Conservation (phyloP, 2,329 filamentous ascomycete genomes). For the Hirsutella rhossiliensis region DNA sequence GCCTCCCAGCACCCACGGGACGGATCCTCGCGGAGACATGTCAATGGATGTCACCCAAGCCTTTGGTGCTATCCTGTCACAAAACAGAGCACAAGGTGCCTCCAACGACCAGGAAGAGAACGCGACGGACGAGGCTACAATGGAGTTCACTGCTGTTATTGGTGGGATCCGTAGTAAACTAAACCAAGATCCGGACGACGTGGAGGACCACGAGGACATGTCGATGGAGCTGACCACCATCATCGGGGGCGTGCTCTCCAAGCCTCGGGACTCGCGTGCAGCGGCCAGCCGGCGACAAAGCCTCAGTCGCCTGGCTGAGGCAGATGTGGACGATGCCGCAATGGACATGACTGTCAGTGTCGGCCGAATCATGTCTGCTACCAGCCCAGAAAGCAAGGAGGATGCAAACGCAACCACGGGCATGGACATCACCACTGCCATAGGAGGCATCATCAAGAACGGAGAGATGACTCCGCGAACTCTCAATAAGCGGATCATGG, state of each 20-base stretch:
- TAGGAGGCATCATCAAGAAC: constrained; percentile 46
- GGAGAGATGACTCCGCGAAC: constrained; percentile 17
- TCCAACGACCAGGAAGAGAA: constrained; percentile 10
- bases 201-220: constrained; percentile 51
- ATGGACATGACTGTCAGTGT: constrained; percentile 47
- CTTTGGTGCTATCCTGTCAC: constrained; percentile 64
- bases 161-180: constrained; percentile 48
- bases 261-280: constrained; percentile 14
- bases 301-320: constrained; percentile 18
- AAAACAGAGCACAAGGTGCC: constrained; percentile 7
- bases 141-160: constrained; percentile 76
- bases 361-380: constrained; percentile 36
- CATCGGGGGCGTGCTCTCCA: constrained; percentile 40
- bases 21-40: constrained; percentile 50
- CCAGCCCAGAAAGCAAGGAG: constrained; percentile 2
- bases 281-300: constrained; percentile 11
- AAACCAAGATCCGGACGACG: constrained; percentile 20
- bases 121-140: constrained; percentile 35
- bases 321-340: constrained; percentile 18
- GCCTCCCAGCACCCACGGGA: constrained; percentile 28
- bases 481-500: constrained; percentile 44
- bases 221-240: constrained; percentile 69
- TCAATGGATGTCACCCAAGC: constrained; percentile 90
- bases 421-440: constrained; percentile 56
- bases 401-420: constrained; percentile 31